Conservation (phyloP, 345 rosid genomes). For the Gossypium herbaceum region DNA sequence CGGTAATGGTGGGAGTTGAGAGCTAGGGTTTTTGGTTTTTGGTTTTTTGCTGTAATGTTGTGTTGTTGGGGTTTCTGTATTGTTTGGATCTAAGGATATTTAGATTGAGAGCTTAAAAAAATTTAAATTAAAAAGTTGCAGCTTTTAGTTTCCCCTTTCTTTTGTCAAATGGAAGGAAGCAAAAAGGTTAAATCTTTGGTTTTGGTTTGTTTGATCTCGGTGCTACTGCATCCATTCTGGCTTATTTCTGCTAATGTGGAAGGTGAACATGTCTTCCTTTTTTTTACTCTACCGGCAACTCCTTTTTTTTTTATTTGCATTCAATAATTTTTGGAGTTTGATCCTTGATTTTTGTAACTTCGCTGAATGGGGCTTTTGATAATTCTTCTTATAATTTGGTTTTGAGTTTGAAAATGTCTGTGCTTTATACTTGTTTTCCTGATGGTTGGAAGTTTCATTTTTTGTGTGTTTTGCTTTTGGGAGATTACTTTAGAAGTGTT, state of each 20-base stretch:
- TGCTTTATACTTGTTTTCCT: not conserved
- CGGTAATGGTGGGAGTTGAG: constrained; percentile 31
- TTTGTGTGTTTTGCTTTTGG: not conserved
- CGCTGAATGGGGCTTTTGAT: not conserved
- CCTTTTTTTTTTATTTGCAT: not conserved
- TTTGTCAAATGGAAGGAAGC: constrained; percentile 35
- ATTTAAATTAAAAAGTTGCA: not conserved
- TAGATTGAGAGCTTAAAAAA: constrained; percentile 7
- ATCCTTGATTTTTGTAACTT: constrained; percentile 12
- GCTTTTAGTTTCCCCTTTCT: not conserved
- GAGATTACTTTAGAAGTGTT: not conserved
- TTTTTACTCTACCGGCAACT: constrained; percentile 2
- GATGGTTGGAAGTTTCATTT: constrained; percentile 10
- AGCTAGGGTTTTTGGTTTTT: constrained; percentile 26
- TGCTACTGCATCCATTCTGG: constrained; percentile 43
- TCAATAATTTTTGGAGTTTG: constrained; percentile 10
- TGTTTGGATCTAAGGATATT: constrained; percentile 71
- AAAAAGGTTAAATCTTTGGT: constrained; percentile 34
- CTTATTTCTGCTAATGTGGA: constrained; percentile 68
- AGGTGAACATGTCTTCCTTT: constrained; percentile 38
- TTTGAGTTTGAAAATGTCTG: not conserved
- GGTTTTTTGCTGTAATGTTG: constrained; percentile 35
- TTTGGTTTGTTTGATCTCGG: constrained; percentile 48
- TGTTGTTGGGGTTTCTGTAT: constrained; percentile 43
- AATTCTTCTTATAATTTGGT: not conserved